Percentiles rank a stretch among this genome's conserved stretches.
Evolutionary conservation across 1,284 basidiomycete species (phyloP).

Genomic region (Butyriboletus pseudospeciosus): DNA sequence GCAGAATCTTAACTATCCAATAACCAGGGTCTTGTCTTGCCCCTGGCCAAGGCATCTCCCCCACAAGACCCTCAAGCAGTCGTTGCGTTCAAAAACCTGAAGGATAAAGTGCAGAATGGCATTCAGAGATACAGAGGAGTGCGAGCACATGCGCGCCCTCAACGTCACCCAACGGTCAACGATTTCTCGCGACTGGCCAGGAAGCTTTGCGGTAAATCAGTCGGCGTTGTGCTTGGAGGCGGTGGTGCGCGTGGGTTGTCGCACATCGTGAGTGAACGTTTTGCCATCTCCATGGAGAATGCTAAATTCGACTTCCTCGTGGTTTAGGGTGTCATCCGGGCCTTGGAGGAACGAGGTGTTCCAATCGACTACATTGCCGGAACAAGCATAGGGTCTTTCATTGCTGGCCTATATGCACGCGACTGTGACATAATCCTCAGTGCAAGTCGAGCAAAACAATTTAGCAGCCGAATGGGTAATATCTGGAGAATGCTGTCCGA

Average conservation of each 20-base stretch:
- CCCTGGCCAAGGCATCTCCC: constrained; percentile 57
- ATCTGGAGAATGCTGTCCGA: constrained; percentile 94
- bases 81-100: constrained; percentile 83
- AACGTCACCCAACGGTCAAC: constrained; percentile 75
- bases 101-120: constrained; percentile 85
- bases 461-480: constrained; percentile 88
- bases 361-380: constrained; percentile 92
- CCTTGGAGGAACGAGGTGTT: constrained; percentile 87
- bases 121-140: constrained; percentile 83
- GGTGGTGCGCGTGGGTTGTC: constrained; percentile 94
- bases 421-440: constrained; percentile 89
- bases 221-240: constrained; percentile 93
- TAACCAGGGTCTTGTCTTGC: constrained; percentile 55
- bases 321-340: constrained; percentile 77
- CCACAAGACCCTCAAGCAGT: constrained; percentile 86
- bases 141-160: constrained; percentile 64
- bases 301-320: constrained; percentile 1
- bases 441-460: constrained; percentile 84
- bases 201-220: constrained; percentile 86
- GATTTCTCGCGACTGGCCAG: constrained; percentile 93
- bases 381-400: constrained; percentile 87
- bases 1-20: neutral
- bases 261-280: constrained; percentile 64
- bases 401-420: constrained; percentile 94
- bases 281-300: constrained; percentile 13